A percentile compares a stretch with the other conserved stretches of the same genome.
Conservation (phyloP, 2,329 filamentous ascomycete genomes). For the Ascochyta lentis region DNA sequence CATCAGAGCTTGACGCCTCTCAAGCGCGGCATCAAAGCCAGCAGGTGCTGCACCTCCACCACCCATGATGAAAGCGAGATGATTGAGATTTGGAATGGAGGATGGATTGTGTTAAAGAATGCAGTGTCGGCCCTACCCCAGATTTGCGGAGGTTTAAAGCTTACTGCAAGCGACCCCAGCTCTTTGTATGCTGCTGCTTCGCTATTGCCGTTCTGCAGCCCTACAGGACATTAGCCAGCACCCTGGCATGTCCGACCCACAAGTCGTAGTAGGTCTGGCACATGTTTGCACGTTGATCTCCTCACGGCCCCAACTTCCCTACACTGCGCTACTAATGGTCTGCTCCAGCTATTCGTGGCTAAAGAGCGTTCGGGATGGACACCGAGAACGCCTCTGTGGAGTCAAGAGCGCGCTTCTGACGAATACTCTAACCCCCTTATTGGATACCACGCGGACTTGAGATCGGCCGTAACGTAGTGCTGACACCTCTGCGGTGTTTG, state of each 20-base stretch:
- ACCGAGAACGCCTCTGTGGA: conserved; percentile 1
- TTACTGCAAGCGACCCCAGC: conserved; percentile 9
- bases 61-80: conserved; percentile 24
- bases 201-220: conserved; percentile 6
- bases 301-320: not conserved
- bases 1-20: conserved; percentile 33
- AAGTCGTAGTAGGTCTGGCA: conserved; percentile 13
- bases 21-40: conserved; percentile 33
- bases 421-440: not conserved
- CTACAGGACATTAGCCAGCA: conserved; percentile 26
- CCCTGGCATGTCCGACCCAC: conserved; percentile 18
- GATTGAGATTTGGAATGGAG: not conserved
- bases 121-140: not conserved
- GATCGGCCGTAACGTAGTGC: conserved; percentile 1
- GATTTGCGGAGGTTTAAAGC: conserved; percentile 8
- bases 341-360: not conserved
- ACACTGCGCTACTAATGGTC: not conserved
- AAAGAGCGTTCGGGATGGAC: not conserved
- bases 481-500: conserved; percentile 2
- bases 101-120: not conserved
- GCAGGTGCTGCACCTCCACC: conserved; percentile 27
- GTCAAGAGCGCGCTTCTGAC: not conserved
- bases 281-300: not conserved
- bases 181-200: conserved; percentile 16
- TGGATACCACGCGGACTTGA: not conserved